Base-by-base conservation (phyloP, 2,329 filamentous ascomycete species). In the Fusarium staphyleae region DNA sequence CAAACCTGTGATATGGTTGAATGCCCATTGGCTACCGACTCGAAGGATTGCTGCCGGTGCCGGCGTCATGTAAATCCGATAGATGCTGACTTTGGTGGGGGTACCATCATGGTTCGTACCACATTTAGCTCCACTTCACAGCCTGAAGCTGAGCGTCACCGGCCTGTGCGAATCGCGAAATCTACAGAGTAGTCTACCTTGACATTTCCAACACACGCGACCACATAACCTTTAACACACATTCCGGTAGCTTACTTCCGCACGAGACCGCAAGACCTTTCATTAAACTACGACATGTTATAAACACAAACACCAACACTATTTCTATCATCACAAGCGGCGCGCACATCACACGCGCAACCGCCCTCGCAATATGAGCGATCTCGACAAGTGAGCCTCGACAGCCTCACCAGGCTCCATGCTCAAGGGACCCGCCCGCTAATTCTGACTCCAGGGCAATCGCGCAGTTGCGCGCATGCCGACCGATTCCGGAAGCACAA, bases 401-500 rank as follows among this genome's bases (percentile, higher is more conserved):
- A 22, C 24, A 22, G 29, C 22, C 22, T 7, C 28, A 41, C 45
- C 19, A 47, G 24, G 29, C n/a, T 44, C 48, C 24, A 37, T 50
- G 48, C 29, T 52, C 40, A 30, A 12, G 22, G 39, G 35, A 48
- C 16, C 30, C 22, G 45, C 16, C 32, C 36, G 49, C 60, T 62
- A 53, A 66, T 4, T 32, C 34, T 13, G 15, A 47, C 36, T 45
- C 15, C 52, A 97, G 93, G 77, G 93, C 93, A 54, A 99, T 99
- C 71, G 89, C 91, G 74, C 93, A 97, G 76, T 82, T 99, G 71
- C 91, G 95, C 79, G 90, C 92, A 72, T 99, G 95, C 77, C 90
- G 93, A 58, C 93, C 93, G 48, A 99, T 99, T 66, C 93, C 95
- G 58, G 95, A 99, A 79, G 82, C 87, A 33, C 91, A 98, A 78